Percentiles rank a stretch among this genome's conserved stretches.
These are phyloP conservation scores for Darksidea phi DNA, from an alignment of 495 filamentous ascomycete species.

Conservation along the genomic window DNA sequence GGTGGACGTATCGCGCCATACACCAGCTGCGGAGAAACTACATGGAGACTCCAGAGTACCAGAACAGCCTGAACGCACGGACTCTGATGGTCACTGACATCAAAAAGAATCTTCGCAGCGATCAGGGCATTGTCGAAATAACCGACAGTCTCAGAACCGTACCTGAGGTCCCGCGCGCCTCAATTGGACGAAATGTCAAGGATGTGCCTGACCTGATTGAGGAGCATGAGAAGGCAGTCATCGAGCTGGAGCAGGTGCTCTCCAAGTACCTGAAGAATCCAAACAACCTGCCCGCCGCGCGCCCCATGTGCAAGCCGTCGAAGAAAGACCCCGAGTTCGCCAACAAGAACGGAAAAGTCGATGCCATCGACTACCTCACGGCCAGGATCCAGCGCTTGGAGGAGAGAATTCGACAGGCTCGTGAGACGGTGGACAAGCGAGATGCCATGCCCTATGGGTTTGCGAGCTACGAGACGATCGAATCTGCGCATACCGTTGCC, in stretches of 20 bases:
- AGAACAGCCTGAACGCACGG: conserved; percentile 80
- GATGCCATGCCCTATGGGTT: conserved; percentile 91
- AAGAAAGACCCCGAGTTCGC: conserved; percentile 64
- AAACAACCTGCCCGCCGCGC: conserved; percentile 69
- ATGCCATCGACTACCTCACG: conserved; percentile 92
- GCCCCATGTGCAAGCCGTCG: conserved; percentile 76
- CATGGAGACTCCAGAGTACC: conserved; percentile 85
- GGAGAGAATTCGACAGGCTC: conserved; percentile 75
- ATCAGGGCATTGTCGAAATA: conserved; percentile 82
- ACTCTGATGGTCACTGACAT: conserved; percentile 94
- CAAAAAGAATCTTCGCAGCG: conserved; percentile 65
- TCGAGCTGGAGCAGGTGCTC: conserved; percentile 74
- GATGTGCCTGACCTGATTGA: conserved; percentile 79
- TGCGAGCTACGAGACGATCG: conserved; percentile 84
- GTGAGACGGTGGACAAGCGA: conserved; percentile 77
- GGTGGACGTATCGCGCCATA: conserved; percentile 82
- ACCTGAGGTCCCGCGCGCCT: conserved; percentile 71
- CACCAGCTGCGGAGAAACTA: conserved; percentile 69
- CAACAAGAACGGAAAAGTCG: conserved; percentile 68
- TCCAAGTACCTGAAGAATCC: conserved; percentile 90
- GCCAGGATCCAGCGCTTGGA: conserved; percentile 80
- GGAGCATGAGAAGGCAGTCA: conserved; percentile 77
- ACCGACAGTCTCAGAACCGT: conserved; percentile 73
- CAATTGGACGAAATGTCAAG: conserved; percentile 88
- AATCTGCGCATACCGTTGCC: conserved; percentile 84